Percentiles rank a stretch among this genome's conserved stretches.
Evolutionary conservation across 1,139 yeast genomes (phyloP).

Genomic region (Magnusiomyces paraingens): DNA sequence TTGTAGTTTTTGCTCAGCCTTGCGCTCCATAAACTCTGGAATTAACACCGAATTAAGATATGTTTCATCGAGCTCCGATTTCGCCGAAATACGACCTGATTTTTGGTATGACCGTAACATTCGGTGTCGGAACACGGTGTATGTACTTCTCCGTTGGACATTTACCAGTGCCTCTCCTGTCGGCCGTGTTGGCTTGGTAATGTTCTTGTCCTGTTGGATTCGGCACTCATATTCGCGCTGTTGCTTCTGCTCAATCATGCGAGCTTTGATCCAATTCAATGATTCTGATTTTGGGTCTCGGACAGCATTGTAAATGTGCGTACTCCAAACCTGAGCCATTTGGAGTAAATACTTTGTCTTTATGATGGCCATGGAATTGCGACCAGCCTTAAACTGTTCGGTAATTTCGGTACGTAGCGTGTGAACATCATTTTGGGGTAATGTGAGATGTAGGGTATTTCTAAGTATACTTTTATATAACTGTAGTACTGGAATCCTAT

Average conservation of each 20-base stretch:
- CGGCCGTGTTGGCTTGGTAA: slow-evolving; percentile 2
- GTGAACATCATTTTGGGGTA: slow-evolving; percentile 7
- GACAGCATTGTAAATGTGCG: slow-evolving; percentile 8
- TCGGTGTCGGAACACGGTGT: slow-evolving; percentile 3
- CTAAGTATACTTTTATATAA: slow-evolving; percentile 10
- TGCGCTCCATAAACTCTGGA: slow-evolving; percentile 10
- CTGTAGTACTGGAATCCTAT: slow-evolving; percentile 11
- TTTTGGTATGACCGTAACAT: slow-evolving; percentile 6
- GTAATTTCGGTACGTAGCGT: slow-evolving; percentile 8
- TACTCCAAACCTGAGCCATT: slow-evolving; percentile 8
- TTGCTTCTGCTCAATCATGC: slow-evolving; percentile 3
- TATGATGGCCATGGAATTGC: slow-evolving; percentile 7
- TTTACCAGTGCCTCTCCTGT: slow-evolving; percentile 3
- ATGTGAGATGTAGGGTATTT: slow-evolving; percentile 12
- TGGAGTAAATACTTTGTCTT: neutral
- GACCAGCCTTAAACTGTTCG: slow-evolving; percentile 8
- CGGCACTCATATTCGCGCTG: neutral
- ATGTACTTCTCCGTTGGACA: slow-evolving; percentile 3
- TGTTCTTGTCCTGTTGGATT: neutral
- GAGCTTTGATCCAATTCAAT: slow-evolving; percentile 9
- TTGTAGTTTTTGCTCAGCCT: neutral
- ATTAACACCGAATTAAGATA: slow-evolving; percentile 12
- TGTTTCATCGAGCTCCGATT: slow-evolving; percentile 6
- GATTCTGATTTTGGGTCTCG: neutral
- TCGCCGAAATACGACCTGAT: neutral